Percentiles rank a stretch among this genome's conserved stretches.
Conservation (phyloP, 2,329 filamentous ascomycete species). For the Trichoderma gracile region DNA sequence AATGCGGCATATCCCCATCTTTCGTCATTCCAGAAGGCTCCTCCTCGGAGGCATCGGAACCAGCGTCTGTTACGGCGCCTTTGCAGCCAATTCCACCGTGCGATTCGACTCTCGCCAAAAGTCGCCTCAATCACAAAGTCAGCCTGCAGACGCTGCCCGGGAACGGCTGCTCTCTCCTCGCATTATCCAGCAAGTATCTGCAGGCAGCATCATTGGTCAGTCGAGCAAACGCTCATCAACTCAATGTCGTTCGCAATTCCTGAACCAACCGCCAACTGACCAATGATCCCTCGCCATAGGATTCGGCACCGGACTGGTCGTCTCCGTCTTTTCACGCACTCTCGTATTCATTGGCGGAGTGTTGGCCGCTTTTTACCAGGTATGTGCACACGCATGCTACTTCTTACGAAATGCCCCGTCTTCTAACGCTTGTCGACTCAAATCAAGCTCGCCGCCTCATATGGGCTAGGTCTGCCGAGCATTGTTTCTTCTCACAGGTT, state of each 20-base stretch:
- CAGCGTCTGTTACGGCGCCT: conserved; percentile 31
- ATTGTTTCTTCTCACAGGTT: conserved; percentile 42
- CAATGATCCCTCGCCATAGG: conserved; percentile 44
- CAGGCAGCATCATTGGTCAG: conserved; percentile 55
- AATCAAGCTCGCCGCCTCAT: conserved; percentile 46
- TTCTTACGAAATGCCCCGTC: conserved; percentile 10
- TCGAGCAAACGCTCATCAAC: background rate
- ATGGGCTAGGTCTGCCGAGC: conserved; percentile 45
- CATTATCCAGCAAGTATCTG: conserved; percentile 52
- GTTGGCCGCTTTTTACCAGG: conserved; percentile 63
- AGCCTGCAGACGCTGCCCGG: conserved; percentile 26
- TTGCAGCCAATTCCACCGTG: conserved; percentile 33
- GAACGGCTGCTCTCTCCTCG: conserved; percentile 33
- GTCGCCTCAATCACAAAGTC: conserved; percentile 25
- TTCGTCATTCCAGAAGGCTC: conserved; percentile 30
- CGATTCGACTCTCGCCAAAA: conserved; percentile 36
- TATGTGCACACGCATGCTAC: conserved; percentile 39
- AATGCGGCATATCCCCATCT: background rate
- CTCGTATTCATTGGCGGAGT: conserved; percentile 68
- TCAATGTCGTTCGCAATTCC: background rate
- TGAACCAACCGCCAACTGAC: background rate
- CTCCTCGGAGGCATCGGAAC: conserved; percentile 35
- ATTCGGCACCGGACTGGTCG: conserved; percentile 62
- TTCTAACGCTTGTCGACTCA: conserved; percentile 20
- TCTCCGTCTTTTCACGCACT: conserved; percentile 70